These are phyloP conservation scores for Aulographum hederae DNA, from an alignment of 2,329 filamentous ascomycete species.

Conservation along the genomic window DNA sequence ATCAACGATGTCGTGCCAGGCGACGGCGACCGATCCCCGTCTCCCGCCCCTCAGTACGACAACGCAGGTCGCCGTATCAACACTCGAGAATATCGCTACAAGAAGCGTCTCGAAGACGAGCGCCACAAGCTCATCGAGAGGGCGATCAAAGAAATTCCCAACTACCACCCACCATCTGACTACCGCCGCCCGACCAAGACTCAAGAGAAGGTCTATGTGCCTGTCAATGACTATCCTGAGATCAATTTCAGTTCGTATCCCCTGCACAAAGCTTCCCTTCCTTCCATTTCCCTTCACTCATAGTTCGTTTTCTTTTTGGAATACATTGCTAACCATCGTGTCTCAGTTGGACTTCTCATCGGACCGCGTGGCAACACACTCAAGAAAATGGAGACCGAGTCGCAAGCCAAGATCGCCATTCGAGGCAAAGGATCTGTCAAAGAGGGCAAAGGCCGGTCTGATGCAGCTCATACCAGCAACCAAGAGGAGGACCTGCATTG, in stretches of 20 bases:
- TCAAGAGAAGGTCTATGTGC: constrained; percentile 99
- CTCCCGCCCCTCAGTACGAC: constrained; percentile 91
- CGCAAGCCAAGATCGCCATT: constrained; percentile 95
- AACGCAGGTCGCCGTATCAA: constrained; percentile 99
- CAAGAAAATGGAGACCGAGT: constrained; percentile 99
- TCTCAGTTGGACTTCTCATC: constrained; percentile 99
- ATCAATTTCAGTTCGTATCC: constrained; percentile 99
- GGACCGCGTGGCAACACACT: constrained; percentile 98
- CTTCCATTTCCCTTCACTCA: constrained; percentile 22
- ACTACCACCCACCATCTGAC: constrained; percentile 96
- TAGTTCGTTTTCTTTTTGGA: too few species aligned
- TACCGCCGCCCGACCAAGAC: constrained; percentile 99
- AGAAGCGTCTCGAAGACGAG: constrained; percentile 95
- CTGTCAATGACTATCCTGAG: constrained; percentile 99
- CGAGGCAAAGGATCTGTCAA: constrained; percentile 99
- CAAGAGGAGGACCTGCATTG: constrained; percentile 99
- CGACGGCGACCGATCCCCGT: constrained; percentile 93
- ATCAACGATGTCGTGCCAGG: constrained; percentile 98
- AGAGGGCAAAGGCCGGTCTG: constrained; percentile 97
- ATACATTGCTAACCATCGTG: too few species aligned
- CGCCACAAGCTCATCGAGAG: constrained; percentile 97
- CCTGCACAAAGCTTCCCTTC: constrained; percentile 8
- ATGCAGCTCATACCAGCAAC: constrained; percentile 97
- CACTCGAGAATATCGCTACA: constrained; percentile 94
- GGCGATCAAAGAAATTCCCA: constrained; percentile 98